Conservation (phyloP, 345 rosid genomes). For the Aegle marmelos region DNA sequence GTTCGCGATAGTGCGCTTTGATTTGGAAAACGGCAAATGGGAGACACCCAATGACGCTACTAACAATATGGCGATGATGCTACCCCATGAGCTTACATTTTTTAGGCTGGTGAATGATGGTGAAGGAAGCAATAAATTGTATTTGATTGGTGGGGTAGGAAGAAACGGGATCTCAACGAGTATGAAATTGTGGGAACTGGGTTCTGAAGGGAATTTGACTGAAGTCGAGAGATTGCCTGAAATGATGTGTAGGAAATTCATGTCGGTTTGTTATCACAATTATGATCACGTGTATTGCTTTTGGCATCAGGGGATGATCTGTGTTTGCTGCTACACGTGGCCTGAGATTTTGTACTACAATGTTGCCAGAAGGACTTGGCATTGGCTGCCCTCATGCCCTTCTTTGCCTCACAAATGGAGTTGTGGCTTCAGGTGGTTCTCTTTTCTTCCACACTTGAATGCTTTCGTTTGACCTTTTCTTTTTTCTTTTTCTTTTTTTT, state of each 20-base stretch:
- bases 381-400: constrained; percentile 86
- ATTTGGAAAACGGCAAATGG: constrained; percentile 49
- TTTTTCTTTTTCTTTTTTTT: no score
- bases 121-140: constrained; percentile 42
- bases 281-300: constrained; percentile 87
- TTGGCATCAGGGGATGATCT: constrained; percentile 81
- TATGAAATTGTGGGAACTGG: constrained; percentile 66
- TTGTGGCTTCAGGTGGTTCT: constrained; percentile 93
- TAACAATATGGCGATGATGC: constrained; percentile 16
- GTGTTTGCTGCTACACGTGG: constrained; percentile 92
- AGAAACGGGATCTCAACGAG: constrained; percentile 74
- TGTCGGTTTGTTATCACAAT: constrained; percentile 83
- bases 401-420: constrained; percentile 85
- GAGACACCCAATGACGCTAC: constrained; percentile 9
- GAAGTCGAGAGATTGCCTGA: constrained; percentile 71
- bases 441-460: constrained; percentile 68
- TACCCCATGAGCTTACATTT: constrained; percentile 56
- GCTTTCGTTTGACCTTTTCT: constrained; percentile 42
- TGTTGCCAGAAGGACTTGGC: constrained; percentile 75
- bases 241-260: constrained; percentile 70
- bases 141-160: constrained; percentile 81
- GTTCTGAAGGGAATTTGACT: constrained; percentile 40
- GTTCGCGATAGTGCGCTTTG: constrained; percentile 45
- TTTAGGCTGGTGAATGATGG: constrained; percentile 60
- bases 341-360: constrained; percentile 84